These are phyloP conservation scores for Metschnikowia continentalis DNA, from an alignment of 805 yeast genomes.

Conservation along the genomic window DNA sequence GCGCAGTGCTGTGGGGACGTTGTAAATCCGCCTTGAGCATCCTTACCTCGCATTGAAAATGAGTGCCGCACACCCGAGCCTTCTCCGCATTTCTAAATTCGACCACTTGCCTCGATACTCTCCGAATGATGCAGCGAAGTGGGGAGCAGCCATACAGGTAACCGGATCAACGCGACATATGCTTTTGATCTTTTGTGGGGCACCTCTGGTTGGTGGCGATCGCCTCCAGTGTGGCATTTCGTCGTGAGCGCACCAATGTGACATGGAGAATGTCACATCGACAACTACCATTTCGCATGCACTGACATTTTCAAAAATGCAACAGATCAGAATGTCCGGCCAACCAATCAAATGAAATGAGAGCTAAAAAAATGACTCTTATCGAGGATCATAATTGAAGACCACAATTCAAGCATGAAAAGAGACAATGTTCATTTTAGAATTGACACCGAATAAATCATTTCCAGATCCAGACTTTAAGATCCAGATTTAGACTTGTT, in stretches of 20 bases:
- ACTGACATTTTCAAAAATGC: neutral
- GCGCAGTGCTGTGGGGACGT: constrained; percentile 4
- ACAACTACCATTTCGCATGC: neutral
- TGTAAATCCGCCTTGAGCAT: constrained; percentile 2
- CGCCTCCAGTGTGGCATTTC: neutral
- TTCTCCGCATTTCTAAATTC: constrained; percentile 3
- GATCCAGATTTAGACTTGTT: too few relatives aligned
- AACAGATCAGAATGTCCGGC: neutral
- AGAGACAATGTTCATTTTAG: too few relatives aligned
- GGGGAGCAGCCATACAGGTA: neutral
- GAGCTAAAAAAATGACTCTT: too few relatives aligned
- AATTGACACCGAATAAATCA: too few relatives aligned
- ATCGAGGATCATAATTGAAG: too few relatives aligned
- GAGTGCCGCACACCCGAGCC: neutral
- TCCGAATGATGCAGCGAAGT: constrained; percentile 3
- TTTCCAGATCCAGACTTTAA: too few relatives aligned
- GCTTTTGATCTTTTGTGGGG: neutral
- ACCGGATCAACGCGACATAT: neutral
- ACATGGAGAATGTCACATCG: neutral
- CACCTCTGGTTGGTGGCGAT: neutral
- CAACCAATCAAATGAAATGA: neutral
- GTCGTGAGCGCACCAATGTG: neutral
- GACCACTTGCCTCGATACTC: neutral
- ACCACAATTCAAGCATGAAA: too few relatives aligned
- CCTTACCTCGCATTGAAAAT: neutral